phyloP scores from a whole-genome alignment of 2,329 filamentous ascomycete species.

The Stagonosporopsis chrysanthemi region DNA sequence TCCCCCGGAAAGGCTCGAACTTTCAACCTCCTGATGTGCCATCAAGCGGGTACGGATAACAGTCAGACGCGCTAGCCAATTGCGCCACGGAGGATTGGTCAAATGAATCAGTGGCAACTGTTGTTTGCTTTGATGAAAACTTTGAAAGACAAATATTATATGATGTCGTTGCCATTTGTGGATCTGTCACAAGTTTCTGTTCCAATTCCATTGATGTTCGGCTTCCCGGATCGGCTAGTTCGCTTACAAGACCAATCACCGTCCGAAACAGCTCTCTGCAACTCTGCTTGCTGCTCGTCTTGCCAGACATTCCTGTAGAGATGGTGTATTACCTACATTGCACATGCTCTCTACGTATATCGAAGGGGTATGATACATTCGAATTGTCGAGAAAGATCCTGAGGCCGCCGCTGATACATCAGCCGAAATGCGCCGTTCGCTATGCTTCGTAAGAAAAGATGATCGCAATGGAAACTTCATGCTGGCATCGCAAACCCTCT shows the following conservation, averaged over 20 bases:
- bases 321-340: not conserved
- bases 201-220: too few species aligned
- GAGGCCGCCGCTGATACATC: not conserved
- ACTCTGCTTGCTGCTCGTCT: not conserved
- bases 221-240: not conserved
- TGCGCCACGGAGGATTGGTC: slow-evolving; percentile 53
- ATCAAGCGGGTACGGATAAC: slow-evolving; percentile 51
- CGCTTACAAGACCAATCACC: slow-evolving; percentile 17
- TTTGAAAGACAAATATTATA: too few species aligned
- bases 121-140: slow-evolving; percentile 27
- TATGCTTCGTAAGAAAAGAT: slow-evolving; percentile 14
- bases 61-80: slow-evolving; percentile 69
- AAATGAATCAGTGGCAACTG: slow-evolving; percentile 23
- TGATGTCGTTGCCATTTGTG: too few species aligned
- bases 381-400: not conserved
- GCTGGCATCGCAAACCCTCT: not conserved
- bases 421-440: slow-evolving; percentile 8
- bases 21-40: slow-evolving; percentile 43
- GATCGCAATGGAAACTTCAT: not conserved
- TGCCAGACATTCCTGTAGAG: not conserved
- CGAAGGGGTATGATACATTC: too few species aligned
- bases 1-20: slow-evolving; percentile 46
- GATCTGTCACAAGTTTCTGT: too few species aligned
- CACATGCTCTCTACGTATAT: not conserved
- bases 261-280: not conserved